Base-by-base conservation (phyloP, 164 flowering plant species). In the Warburgia ugandensis region DNA sequence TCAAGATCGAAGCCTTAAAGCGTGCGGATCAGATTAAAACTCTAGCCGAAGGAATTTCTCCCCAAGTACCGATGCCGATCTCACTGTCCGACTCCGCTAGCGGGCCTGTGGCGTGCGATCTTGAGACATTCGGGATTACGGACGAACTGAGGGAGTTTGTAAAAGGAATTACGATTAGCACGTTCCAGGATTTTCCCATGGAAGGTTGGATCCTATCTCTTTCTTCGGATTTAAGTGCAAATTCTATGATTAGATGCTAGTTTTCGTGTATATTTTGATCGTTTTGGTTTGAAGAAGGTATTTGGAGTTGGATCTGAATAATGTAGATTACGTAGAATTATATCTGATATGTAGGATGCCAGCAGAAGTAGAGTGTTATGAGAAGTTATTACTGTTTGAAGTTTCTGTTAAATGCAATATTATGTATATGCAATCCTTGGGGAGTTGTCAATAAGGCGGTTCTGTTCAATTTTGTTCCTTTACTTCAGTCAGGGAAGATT, bases 141-240 rank as follows among this genome's bases (percentile, higher is more conserved):
- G 83, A 84, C 42, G 95, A 86, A 22, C 55, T 90, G 64, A 58
- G 84, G 40, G 97, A 90, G 60, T 90, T 90, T 54, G 84, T 84
- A 1, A 80, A 77, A 66, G 91, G 68, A 29, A 77, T 90, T 35
- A 77, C 86, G 2, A 8, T 62, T 1, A 69, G 51, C 45, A 90
- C 97, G 4, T 79, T 90, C 59, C 66, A 61, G 62, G 81, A 83
- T 68, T 86, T 86, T 48, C 91, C 91, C 1, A 45, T 86, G 39
- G 68, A 70, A 70, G 88, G 91, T 81, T 57, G 2, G 16, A 3
- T 45, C 19, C n/a, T 33, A 10, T 55, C 29, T n/a, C n/a, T 38
- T 19, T 17, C 28, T 33, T 5, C 37, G 11, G 10, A 14, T 19
- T 46, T 47, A 19, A 7, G n/a, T n/a, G n/a, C n/a, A n/a, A n/a